Base-by-base conservation (phyloP, 1,284 basidiomycete genomes). In the Serendipita sp. region DNA sequence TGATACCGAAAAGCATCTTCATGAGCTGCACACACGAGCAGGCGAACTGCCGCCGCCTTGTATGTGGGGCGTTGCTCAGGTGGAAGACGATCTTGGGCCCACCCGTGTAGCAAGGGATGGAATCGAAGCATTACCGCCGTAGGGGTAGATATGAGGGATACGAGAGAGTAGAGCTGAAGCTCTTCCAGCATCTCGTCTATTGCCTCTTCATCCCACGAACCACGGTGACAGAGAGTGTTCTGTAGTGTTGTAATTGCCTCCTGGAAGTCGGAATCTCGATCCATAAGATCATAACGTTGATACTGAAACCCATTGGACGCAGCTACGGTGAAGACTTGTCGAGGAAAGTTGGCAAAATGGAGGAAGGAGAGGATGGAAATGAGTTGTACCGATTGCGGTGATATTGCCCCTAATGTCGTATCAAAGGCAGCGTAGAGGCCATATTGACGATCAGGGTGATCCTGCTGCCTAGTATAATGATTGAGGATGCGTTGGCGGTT, bases 391-490 rank as follows among this genome's bases (percentile, higher is more conserved):
- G 53, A 17, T n/a, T 32, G n/a, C 10, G 53, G 22, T n/a, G 53
- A 32, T 3, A 58, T n/a, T 4, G 30, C 53, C 15, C n/a, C 53
- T n/a, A 58, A 6, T 4, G 53, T 58, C 15, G 53, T 58, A 32
- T 58, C 53, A 58, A 58, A 58, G 10, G 26, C 53, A n/a, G 53
- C 53, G n/a, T 58, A 58, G 17, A 35, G 22, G 15, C 53, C 32
- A 58, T 58, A 8, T 26, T 10, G 6, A 32, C 30, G 8, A 6
- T 32, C 32, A 8, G 30, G 53, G 6, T 58, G 26, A n/a, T 58
- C 53, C 4, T n/a, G 53, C n/a, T 58, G 53, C 30, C 15, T n/a
- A 1, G 53, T 49, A 49, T 49, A 29, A 1, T 58, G 30, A 8
- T 58, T n/a, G 15, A 58, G 53, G 2, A 58, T 58, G 10, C 32